Evolutionary conservation across 2,329 filamentous ascomycete genomes (phyloP), one percentile per base, ranked within the genome.

Genomic region (Aureobasidium sp.): DNA sequence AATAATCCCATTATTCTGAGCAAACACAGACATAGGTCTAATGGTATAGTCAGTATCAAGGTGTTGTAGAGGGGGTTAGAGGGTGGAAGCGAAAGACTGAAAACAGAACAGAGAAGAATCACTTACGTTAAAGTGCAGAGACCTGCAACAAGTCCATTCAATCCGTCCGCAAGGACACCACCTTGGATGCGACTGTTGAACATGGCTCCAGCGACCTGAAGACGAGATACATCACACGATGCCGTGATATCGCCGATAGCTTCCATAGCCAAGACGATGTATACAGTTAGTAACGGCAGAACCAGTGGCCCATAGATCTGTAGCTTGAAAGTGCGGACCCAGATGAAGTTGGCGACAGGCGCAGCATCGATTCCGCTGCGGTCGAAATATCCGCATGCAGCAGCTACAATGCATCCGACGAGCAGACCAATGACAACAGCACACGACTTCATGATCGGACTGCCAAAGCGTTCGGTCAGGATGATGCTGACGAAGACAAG

Each of bases 361-460:
- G 89, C 88, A 11, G 80, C 74, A 65, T 88, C 82, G 69, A 95
- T 91, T 29, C 83, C 79, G 6, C 78, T 79, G n/a, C 78, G 77
- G 69, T 88, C 86, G 69, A 92, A 93, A 73, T 93, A 94, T 7
- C 88, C 89, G 55, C 81, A 85, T 1, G 88, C 89, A 0, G 81
- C 89, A 11, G 87, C 88, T 63, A 94, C 88, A 67, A 91, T 87
- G 73, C 89, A 92, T 47, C 62, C 88, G 1, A 85, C 78, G 0
- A 90, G 78, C 6, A 91, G 78, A 15, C 89, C 89, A 60, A 90
- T 78, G 43, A 92, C 83, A 33, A 93, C 88, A 15, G 86, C 85
- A 8, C 84, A 87, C 2, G 85, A 89, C 70, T 92, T 92, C 87
- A 94, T 92, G 65, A 94, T 87, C 0, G 90, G 89, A 0, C 88